Conservation (phyloP, 75 land plant genomes). For the Pinus taeda region DNA sequence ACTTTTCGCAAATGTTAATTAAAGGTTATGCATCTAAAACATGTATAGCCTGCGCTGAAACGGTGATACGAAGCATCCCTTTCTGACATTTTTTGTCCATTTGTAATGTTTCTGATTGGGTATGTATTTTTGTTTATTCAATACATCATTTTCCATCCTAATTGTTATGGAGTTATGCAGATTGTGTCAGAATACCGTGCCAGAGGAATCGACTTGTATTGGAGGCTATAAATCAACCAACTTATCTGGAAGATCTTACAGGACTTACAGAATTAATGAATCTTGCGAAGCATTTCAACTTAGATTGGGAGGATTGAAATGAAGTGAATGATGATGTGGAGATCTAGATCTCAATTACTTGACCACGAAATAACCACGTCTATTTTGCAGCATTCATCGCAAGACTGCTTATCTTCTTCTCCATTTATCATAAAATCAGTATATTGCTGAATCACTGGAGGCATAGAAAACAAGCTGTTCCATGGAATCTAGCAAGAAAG, state of each 20-base stretch:
- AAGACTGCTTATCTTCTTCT: too few species aligned
- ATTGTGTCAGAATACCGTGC: constrained; percentile 77
- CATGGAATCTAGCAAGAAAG: too few species aligned
- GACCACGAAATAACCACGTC: too few species aligned
- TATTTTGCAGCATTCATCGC: too few species aligned
- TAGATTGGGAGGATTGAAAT: too few species aligned
- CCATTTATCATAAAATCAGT: too few species aligned
- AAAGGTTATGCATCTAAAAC: constrained; percentile 78
- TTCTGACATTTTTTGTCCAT: not conserved
- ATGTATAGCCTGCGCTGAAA: constrained; percentile 87
- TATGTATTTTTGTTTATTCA: not conserved
- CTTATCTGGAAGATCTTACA: constrained; percentile 93
- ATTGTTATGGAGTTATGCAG: constrained; percentile 32
- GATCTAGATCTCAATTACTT: too few species aligned
- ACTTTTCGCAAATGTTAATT: constrained; percentile 76
- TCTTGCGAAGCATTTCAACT: constrained; percentile 15
- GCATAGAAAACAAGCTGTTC: too few species aligned
- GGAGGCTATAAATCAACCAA: constrained; percentile 84
- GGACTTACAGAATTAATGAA: constrained; percentile 87
- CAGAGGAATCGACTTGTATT: constrained; percentile 78
- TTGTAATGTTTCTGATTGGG: constrained; percentile 5
- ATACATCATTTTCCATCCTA: not conserved
- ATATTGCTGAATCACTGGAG: too few species aligned
- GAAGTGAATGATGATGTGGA: too few species aligned
- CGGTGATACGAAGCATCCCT: constrained; percentile 34